phyloP scores from a whole-genome alignment of 306 rosid species.

The Vicia villosa region DNA sequence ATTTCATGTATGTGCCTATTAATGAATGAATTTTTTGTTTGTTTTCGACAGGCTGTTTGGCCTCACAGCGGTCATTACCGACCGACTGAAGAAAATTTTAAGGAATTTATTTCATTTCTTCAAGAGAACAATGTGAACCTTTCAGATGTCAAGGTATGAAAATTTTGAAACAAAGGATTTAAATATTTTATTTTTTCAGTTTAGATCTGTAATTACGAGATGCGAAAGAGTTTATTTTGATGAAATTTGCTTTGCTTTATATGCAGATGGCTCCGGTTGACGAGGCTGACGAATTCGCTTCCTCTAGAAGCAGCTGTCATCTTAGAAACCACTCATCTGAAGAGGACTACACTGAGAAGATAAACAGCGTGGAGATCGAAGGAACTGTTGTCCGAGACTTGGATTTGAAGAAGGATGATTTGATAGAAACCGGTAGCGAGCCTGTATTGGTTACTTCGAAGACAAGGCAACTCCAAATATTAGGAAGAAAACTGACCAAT shows the following conservation, averaged over 20 bases:
- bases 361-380: constrained; percentile 50
- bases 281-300: constrained; percentile 52
- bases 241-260: constrained; percentile 29
- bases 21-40: constrained; percentile 37
- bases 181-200: constrained; percentile 9
- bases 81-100: constrained; percentile 84
- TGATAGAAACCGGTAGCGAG: constrained; percentile 32
- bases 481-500: constrained; percentile 47
- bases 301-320: constrained; percentile 59
- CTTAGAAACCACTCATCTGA: constrained; percentile 76
- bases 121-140: constrained; percentile 80
- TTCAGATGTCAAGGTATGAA: constrained; percentile 80
- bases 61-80: constrained; percentile 98
- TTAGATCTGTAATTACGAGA: constrained; percentile 21
- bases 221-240: constrained; percentile 35
- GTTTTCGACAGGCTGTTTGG: constrained; percentile 85
- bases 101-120: constrained; percentile 83
- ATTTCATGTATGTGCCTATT: constrained; percentile 18
- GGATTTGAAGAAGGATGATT: constrained; percentile 36
- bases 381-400: constrained; percentile 41
- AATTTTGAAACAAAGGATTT: constrained; percentile 14
- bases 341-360: constrained; percentile 59
- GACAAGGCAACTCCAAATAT: constrained; percentile 35
- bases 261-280: constrained; percentile 77
- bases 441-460: constrained; percentile 38